Percentiles rank a stretch among this genome's conserved stretches.
Evolutionary conservation across 2,329 filamentous ascomycete genomes (phyloP).

Genomic region (Tolypocladium album): DNA sequence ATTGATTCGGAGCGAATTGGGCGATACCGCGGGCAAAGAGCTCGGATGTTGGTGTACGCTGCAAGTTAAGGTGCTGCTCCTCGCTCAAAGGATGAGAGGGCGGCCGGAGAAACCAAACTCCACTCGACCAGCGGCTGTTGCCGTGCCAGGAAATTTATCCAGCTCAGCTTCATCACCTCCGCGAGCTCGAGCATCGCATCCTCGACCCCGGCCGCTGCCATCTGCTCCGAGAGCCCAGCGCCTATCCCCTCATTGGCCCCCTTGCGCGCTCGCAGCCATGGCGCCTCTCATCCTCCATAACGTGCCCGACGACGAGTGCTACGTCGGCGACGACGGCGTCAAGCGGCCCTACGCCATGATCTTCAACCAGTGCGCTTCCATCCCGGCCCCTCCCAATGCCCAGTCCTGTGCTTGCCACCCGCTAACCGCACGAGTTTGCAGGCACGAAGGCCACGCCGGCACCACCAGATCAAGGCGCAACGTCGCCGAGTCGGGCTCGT

Average conservation of each 20-base stretch:
- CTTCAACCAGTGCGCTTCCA: slow-evolving; percentile 44
- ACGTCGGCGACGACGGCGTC: slow-evolving; percentile 54
- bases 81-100: not conserved
- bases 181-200: not conserved
- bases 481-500: slow-evolving; percentile 52
- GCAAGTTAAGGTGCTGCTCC: not conserved
- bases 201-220: not conserved
- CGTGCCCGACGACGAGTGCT: slow-evolving; percentile 57
- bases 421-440: slow-evolving; percentile 12
- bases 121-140: not conserved
- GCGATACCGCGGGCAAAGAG: not conserved
- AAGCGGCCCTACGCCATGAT: slow-evolving; percentile 57
- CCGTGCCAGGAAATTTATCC: slow-evolving; percentile 4
- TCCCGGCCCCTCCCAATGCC: not conserved
- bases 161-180: not conserved
- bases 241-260: not conserved
- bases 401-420: not conserved
- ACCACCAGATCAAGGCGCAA: slow-evolving; percentile 38
- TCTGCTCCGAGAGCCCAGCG: not conserved
- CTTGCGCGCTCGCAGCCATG: slow-evolving; percentile 28
- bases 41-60: not conserved
- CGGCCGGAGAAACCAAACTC: slow-evolving; percentile 1
- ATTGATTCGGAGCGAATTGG: not conserved
- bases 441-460: slow-evolving; percentile 40
- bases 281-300: slow-evolving; percentile 58